These are phyloP conservation scores for Corymbia citriodora DNA, from an alignment of 441 rosid species.

Conservation along the genomic window DNA sequence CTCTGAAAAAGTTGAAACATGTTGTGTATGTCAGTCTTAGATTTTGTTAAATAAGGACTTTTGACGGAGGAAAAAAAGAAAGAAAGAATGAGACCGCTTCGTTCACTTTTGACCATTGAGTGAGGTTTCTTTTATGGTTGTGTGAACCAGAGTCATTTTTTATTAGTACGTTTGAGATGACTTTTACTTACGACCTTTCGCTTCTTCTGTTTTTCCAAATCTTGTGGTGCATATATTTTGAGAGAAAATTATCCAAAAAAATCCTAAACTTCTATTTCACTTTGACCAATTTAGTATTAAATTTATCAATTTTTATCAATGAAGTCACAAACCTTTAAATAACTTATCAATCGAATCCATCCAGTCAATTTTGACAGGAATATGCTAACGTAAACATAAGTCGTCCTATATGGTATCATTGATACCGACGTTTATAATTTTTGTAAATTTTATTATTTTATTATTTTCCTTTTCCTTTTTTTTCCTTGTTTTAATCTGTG, in stretches of 20 bases:
- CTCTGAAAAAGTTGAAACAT: neutral
- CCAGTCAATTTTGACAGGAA: too few relatives aligned
- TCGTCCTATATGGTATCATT: neutral
- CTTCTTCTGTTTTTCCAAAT: neutral
- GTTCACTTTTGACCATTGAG: neutral
- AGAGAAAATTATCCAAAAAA: too few relatives aligned
- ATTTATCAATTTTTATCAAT: too few relatives aligned
- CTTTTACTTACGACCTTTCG: neutral
- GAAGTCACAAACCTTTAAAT: too few relatives aligned
- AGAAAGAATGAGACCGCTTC: neutral
- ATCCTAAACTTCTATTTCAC: accelerated
- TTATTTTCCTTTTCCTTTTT: too few relatives aligned
- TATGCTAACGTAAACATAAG: too few relatives aligned
- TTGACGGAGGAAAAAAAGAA: neutral
- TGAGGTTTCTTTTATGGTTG: too few relatives aligned
- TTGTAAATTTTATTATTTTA: too few relatives aligned
- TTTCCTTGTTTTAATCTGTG: neutral
- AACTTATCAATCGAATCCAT: too few relatives aligned
- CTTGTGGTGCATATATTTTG: neutral
- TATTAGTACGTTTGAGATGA: neutral
- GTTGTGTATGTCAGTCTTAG: neutral
- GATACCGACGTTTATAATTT: too few relatives aligned
- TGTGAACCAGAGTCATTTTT: neutral
- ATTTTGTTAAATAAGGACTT: neutral
- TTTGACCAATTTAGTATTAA: too few relatives aligned